Evolutionary conservation across 2,329 filamentous ascomycete genomes (phyloP).

Genomic region (Penicillium sp.): DNA sequence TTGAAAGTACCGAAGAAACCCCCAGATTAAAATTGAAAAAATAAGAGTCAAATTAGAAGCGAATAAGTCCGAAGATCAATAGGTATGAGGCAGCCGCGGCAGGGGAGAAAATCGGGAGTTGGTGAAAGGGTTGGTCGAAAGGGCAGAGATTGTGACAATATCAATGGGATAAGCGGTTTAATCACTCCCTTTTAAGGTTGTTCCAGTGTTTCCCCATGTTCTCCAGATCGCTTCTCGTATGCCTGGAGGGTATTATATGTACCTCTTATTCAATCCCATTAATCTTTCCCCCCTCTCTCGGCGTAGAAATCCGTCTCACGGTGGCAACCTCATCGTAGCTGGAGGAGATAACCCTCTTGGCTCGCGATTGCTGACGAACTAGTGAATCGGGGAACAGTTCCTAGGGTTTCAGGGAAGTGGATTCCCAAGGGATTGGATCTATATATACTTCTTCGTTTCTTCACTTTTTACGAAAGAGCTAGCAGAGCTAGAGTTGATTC

Average conservation of each 20-base stretch:
- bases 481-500: not conserved
- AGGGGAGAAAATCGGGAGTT: conserved; percentile 7
- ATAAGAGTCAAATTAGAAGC: conserved; percentile 3
- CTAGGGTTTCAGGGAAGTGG: not conserved
- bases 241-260: not conserved
- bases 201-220: not conserved
- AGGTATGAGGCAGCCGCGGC: conserved; percentile 18
- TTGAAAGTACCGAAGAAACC: not conserved
- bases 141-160: conserved; percentile 25
- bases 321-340: not conserved
- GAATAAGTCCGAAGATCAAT: not conserved
- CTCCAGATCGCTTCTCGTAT: not conserved
- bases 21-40: not conserved
- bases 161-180: conserved; percentile 26
- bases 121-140: not conserved
- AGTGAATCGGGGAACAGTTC: conserved; percentile 8
- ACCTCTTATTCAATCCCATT: not conserved
- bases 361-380: not conserved
- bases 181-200: not conserved
- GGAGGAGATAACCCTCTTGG: not conserved
- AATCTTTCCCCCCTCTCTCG: not conserved
- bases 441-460: not conserved
- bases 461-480: not conserved
- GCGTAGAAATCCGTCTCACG: not conserved
- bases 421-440: not conserved